These are phyloP conservation scores for Steccherinum ochraceum DNA, from an alignment of 768 basidiomycete species.

Conservation along the genomic window DNA sequence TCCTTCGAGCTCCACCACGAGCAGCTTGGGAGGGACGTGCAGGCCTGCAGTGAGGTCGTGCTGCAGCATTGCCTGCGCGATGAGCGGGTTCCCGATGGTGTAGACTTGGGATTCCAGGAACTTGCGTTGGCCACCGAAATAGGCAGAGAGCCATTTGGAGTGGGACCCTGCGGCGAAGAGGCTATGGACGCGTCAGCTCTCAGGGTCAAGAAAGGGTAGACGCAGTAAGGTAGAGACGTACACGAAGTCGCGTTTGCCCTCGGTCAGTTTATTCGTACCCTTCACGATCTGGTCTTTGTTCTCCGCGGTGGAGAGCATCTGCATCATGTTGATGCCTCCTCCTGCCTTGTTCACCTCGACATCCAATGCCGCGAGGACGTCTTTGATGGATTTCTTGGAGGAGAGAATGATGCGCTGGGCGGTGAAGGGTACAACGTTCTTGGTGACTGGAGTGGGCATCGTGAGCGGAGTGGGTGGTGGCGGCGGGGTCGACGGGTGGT, in stretches of 20 bases:
- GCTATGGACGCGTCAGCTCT: not conserved
- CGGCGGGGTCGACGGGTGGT: not conserved
- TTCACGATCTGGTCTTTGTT: conserved; percentile 5
- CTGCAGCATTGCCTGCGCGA: conserved; percentile 39
- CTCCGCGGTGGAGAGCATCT: not conserved
- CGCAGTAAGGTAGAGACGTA: conserved; percentile 1
- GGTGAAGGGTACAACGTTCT: conserved; percentile 1
- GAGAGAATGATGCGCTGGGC: conserved; percentile 7
- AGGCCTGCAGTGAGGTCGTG: conserved; percentile 34
- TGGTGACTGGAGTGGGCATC: not conserved
- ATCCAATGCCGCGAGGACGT: conserved; percentile 2
- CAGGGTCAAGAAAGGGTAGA: not conserved
- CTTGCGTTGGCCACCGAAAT: not conserved
- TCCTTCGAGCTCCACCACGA: conserved; percentile 35
- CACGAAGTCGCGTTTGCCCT: conserved; percentile 10
- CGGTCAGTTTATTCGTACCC: conserved; percentile 4
- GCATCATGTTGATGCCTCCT: not conserved
- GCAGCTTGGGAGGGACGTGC: conserved; percentile 40
- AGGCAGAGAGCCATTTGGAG: conserved; percentile 7
- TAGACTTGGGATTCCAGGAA: conserved; percentile 29
- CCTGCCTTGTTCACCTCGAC: conserved; percentile 6
- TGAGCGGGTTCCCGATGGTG: conserved; percentile 45
- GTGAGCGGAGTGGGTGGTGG: not conserved
- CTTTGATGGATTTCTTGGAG: conserved; percentile 7
- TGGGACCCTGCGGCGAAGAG: conserved; percentile 1